A percentile compares a stretch with the other conserved stretches of the same genome.
Evolutionary conservation across 2,329 filamentous ascomycete genomes (phyloP).

Genomic region (Pseudogymnoascus sp.): DNA sequence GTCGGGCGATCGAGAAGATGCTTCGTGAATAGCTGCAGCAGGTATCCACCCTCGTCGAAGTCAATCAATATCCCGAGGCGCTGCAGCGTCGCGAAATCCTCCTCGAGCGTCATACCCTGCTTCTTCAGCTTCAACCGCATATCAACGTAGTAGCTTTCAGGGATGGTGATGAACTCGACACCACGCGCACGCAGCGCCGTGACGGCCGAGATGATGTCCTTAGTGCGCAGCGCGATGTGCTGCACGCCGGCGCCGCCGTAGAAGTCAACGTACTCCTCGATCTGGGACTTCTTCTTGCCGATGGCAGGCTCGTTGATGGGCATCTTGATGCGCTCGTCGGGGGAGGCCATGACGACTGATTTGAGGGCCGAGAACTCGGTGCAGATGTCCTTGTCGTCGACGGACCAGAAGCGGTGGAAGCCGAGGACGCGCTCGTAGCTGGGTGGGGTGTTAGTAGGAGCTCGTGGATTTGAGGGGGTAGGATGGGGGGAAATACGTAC

Average conservation of each 20-base stretch:
- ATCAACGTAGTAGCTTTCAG: slow-evolving; percentile 73
- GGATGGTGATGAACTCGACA: slow-evolving; percentile 87
- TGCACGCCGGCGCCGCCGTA: slow-evolving; percentile 86
- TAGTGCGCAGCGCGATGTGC: slow-evolving; percentile 81
- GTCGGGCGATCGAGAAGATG: slow-evolving; percentile 91
- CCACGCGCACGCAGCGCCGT: slow-evolving; percentile 73
- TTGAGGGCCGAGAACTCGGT: slow-evolving; percentile 86
- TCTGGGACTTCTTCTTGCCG: slow-evolving; percentile 86
- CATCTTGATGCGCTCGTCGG: slow-evolving; percentile 88
- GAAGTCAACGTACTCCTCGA: slow-evolving; percentile 88
- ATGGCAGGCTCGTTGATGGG: slow-evolving; percentile 93
- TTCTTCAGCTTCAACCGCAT: slow-evolving; percentile 67
- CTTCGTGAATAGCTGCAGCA: slow-evolving; percentile 71
- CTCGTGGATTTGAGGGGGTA: not conserved
- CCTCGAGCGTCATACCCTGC: slow-evolving; percentile 53
- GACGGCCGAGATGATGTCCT: slow-evolving; percentile 71
- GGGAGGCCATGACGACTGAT: slow-evolving; percentile 82
- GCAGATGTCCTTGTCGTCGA: slow-evolving; percentile 87
- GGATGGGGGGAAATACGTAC: slow-evolving; percentile 25
- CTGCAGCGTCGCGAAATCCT: slow-evolving; percentile 71
- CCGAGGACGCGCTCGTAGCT: slow-evolving; percentile 76
- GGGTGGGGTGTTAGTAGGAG: not conserved
- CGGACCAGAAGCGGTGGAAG: slow-evolving; percentile 96
- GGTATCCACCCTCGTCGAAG: slow-evolving; percentile 86
- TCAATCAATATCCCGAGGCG: slow-evolving; percentile 83